Percentiles rank a stretch among this genome's conserved stretches.
Conservation (phyloP, 805 yeast species). For the Lipomyces sp. region DNA sequence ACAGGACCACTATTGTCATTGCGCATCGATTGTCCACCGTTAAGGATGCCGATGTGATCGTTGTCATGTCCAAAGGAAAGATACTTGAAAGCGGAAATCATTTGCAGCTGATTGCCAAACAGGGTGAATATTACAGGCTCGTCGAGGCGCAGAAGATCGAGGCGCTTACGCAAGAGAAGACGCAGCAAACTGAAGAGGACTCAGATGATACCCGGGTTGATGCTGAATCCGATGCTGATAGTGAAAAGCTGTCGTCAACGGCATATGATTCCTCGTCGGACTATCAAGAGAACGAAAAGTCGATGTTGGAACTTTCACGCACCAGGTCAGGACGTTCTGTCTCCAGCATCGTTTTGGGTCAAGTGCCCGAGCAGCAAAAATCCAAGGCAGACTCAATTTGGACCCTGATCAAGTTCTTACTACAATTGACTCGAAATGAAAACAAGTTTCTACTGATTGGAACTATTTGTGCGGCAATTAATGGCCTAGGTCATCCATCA, state of each 20-base stretch:
- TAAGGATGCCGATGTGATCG: slow-evolving; percentile 54
- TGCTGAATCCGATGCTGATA: slow-evolving; percentile 5
- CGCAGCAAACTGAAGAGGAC: slow-evolving; percentile 43
- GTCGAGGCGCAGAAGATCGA: slow-evolving; percentile 42
- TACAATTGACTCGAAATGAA: slow-evolving; percentile 14
- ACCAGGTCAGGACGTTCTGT: slow-evolving; percentile 18
- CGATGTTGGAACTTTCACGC: slow-evolving; percentile 2
- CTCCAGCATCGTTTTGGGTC: slow-evolving; percentile 10
- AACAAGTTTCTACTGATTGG: slow-evolving; percentile 16
- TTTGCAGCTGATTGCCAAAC: slow-evolving; percentile 38
- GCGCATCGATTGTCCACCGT: slow-evolving; percentile 59
- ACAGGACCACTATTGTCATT: slow-evolving; percentile 55
- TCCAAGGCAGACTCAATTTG: slow-evolving; percentile 7
- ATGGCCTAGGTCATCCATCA: slow-evolving; percentile 22
- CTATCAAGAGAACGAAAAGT: slow-evolving; percentile 13
- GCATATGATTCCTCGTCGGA: slow-evolving; percentile 17
- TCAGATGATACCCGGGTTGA: slow-evolving; percentile 44
- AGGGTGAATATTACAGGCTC: slow-evolving; percentile 40
- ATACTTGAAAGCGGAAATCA: slow-evolving; percentile 51
- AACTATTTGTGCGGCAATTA: slow-evolving; percentile 16
- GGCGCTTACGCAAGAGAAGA: slow-evolving; percentile 23
- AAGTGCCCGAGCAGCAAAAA: slow-evolving; percentile 1
- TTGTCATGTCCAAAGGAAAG: slow-evolving; percentile 52
- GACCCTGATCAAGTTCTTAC: slow-evolving; percentile 19
- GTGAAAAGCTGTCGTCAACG: not conserved